Evolutionary conservation across 2,329 filamentous ascomycete genomes (phyloP).

Genomic region (Pseudogymnoascus sp.): DNA sequence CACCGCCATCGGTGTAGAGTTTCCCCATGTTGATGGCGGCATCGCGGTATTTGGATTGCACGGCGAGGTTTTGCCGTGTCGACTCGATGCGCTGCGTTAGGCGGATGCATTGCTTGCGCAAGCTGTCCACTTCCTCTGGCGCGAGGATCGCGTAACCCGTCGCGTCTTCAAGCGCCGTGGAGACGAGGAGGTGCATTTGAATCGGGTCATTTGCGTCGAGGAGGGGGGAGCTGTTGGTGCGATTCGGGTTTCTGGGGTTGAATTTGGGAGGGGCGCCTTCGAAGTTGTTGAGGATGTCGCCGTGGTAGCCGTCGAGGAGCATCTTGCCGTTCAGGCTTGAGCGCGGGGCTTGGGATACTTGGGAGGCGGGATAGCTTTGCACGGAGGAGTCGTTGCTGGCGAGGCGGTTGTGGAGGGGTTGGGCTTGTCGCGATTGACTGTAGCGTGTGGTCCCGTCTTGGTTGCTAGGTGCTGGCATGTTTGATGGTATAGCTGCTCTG

Average conservation of each 20-base stretch:
- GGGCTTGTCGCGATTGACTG: not conserved
- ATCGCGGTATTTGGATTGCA: constrained; percentile 92
- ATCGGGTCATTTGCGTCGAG: constrained; percentile 65
- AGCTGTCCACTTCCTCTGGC: constrained; percentile 80
- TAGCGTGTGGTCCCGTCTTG: not conserved
- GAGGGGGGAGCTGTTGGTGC: constrained; percentile 47
- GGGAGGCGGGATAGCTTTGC: not conserved
- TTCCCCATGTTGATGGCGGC: constrained; percentile 80
- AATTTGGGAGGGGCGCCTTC: constrained; percentile 47
- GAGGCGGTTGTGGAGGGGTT: not conserved
- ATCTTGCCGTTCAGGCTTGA: constrained; percentile 35
- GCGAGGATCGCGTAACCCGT: constrained; percentile 77
- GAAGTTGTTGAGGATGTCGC: constrained; percentile 47
- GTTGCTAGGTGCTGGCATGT: not conserved
- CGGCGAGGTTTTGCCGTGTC: constrained; percentile 71
- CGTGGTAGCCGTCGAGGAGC: constrained; percentile 53
- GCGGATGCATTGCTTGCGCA: constrained; percentile 79
- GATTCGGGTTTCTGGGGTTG: constrained; percentile 50
- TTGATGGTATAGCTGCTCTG: not conserved
- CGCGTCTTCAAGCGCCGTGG: constrained; percentile 88
- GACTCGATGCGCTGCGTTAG: constrained; percentile 73
- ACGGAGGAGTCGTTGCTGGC: not conserved
- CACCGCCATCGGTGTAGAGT: constrained; percentile 60
- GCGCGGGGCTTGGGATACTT: not conserved
- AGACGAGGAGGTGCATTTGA: constrained; percentile 83